Evolutionary conservation across 129 eudicot species (phyloP).

Genomic region (carrot (Daucus carota)): DNA sequence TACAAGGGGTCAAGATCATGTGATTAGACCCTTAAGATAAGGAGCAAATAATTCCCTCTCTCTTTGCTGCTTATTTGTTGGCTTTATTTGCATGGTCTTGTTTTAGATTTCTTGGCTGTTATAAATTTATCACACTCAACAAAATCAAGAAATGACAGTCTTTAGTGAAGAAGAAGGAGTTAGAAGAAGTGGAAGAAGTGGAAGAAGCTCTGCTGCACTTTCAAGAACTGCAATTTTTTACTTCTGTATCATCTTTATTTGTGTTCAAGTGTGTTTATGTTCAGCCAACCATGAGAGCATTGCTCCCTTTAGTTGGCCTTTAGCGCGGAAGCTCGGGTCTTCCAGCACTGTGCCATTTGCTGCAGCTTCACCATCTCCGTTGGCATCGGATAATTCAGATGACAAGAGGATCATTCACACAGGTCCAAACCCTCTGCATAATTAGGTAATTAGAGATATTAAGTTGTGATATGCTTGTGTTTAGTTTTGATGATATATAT

Average conservation of each 20-base stretch:
- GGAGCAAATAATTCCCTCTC: slow-evolving; percentile 32
- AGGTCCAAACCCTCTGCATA: slow-evolving; percentile 92
- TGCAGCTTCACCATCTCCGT: slow-evolving; percentile 27
- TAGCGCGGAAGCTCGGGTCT: slow-evolving; percentile 39
- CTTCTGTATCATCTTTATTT: slow-evolving; percentile 41
- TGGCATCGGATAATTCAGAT: slow-evolving; percentile 28
- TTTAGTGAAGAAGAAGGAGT: slow-evolving; percentile 11
- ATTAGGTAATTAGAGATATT: slow-evolving; percentile 16
- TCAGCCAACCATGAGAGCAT: slow-evolving; percentile 25
- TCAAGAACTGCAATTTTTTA: slow-evolving; percentile 24
- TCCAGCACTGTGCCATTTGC: slow-evolving; percentile 20
- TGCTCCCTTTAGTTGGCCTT: slow-evolving; percentile 31
- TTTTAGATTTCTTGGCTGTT: neutral
- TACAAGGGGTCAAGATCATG: slow-evolving; percentile 73
- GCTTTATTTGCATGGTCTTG: slow-evolving; percentile 5
- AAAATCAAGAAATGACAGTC: slow-evolving; percentile 24
- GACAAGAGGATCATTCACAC: slow-evolving; percentile 77
- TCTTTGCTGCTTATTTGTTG: slow-evolving; percentile 8
- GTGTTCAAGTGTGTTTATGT: slow-evolving; percentile 26
- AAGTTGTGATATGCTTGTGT: neutral
- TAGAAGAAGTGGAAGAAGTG: slow-evolving; percentile 18
- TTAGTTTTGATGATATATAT: slow-evolving; percentile 27
- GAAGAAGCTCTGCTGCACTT: neutral
- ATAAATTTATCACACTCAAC: too few relatives aligned
- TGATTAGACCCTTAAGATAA: slow-evolving; percentile 63